Evolutionary conservation across 306 rosid genomes (phyloP), one percentile per base, ranked within the genome.

Genomic region (Datisca glomerata): DNA sequence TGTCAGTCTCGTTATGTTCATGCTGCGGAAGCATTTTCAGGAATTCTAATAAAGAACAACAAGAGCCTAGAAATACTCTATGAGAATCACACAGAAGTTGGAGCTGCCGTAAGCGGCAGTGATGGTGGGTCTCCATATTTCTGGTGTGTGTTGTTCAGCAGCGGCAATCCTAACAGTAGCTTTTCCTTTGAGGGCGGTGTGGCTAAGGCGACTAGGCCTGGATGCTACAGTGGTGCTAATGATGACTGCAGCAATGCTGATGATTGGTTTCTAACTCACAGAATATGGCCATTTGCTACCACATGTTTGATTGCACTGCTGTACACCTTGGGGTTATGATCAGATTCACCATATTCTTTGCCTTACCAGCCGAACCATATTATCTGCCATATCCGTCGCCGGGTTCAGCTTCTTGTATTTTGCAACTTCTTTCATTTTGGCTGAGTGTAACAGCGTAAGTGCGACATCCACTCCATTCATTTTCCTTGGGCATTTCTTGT

Each of bases 191-290:
- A 80, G 61, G 70, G 59, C 39, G 93, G 95, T 47, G 81, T 45
- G 51, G 81, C 80, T 19, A 89, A 74, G 46, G 4, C 50, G 20
- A 62, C 91, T 8, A 67, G 51, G 29, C 86, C 93, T 0, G 98
- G 98, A n/a, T 89, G 98, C 91, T 89, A 65, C 47, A 89, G 98
- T 37, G 98, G 98, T 23, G 93, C 86, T 10, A 56, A 81, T 16
- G 96, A 86, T 33, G 69, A 41, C 7, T 81, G 93, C 62, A 78
- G 79, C 20, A 42, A 80, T 24, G 76, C 85, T 43, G 12, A 39
- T 60, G 66, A 19, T 47, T 43, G 78, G 77, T 68, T 79, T 41
- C 52, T 61, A 29, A 53, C 56, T 20, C 24, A 18, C 21, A 62
- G 36, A 37, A 19, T 61, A 8, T 71, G 77, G 85, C 35, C 56